Evolutionary conservation across 148 eudicot genomes (phyloP).

Genomic region (Bassia scoparia): DNA sequence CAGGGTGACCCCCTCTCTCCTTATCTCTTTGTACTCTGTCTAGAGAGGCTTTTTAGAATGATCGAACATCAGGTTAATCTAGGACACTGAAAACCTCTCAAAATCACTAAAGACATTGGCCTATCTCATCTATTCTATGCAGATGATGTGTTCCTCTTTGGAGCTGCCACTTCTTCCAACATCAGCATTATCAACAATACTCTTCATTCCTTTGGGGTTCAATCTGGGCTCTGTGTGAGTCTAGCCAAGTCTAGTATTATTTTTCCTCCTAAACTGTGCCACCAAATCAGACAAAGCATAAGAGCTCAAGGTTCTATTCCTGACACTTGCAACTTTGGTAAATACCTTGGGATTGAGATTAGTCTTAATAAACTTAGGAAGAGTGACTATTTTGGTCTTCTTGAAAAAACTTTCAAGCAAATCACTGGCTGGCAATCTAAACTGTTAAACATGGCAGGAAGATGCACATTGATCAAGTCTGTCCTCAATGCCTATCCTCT

Average conservation of each 20-base stretch:
- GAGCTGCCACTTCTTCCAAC: neutral
- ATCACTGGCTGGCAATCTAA: neutral
- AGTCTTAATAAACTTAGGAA: neutral
- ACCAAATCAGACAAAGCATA: too few relatives aligned
- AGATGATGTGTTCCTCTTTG: neutral
- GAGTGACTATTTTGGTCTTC: neutral
- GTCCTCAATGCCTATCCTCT: neutral
- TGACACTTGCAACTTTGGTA: neutral
- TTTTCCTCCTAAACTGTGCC: neutral
- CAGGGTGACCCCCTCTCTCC: neutral
- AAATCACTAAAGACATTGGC: neutral
- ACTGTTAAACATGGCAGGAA: constrained; percentile 3
- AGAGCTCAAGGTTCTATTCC: too few relatives aligned
- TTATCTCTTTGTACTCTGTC: neutral
- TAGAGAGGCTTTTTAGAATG: neutral
- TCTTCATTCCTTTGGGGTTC: neutral
- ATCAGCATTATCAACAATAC: neutral
- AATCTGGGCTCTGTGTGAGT: neutral
- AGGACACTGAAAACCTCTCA: neutral
- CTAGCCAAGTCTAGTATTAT: neutral
- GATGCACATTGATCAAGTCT: neutral
- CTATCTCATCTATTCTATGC: neutral
- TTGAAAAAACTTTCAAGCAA: neutral
- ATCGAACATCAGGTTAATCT: rapidly evolving
- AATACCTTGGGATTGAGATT: neutral